phyloP scores from a whole-genome alignment of 2,329 filamentous ascomycete genomes.

The Huntiella savannae region DNA sequence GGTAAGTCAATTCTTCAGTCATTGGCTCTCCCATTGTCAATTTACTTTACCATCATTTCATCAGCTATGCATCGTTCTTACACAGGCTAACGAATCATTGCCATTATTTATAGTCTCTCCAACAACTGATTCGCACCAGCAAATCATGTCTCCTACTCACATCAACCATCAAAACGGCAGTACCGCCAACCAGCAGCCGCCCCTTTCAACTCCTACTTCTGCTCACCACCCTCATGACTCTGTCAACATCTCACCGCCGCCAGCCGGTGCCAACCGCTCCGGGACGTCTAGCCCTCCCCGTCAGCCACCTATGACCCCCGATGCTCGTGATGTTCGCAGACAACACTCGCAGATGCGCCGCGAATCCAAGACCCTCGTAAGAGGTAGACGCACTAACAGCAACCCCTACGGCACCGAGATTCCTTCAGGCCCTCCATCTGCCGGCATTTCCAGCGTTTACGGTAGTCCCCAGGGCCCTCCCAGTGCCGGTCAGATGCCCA shows the following conservation, averaged over 20 bases:
- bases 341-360: conserved; percentile 40
- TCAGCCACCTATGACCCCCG: conserved; percentile 30
- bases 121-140: conserved; percentile 8
- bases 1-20: neutral
- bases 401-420: conserved; percentile 24
- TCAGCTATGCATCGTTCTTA: no score
- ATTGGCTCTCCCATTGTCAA: no score
- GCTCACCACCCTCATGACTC: conserved; percentile 14
- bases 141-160: conserved; percentile 5
- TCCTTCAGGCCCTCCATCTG: conserved; percentile 24
- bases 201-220: conserved; percentile 8
- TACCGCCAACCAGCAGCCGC: neutral
- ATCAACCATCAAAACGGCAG: conserved; percentile 1
- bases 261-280: conserved; percentile 25
- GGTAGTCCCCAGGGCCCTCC: conserved; percentile 20
- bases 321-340: conserved; percentile 42
- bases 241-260: conserved; percentile 29
- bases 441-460: conserved; percentile 8
- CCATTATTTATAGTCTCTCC: conserved; percentile 4
- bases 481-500: conserved; percentile 28
- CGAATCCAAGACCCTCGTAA: conserved; percentile 33
- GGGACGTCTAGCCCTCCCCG: conserved; percentile 39
- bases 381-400: conserved; percentile 33
- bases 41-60: no score
- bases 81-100: no score